phyloP scores from a whole-genome alignment of 352 stramenopile species.

The Globisporangium splendens region DNA sequence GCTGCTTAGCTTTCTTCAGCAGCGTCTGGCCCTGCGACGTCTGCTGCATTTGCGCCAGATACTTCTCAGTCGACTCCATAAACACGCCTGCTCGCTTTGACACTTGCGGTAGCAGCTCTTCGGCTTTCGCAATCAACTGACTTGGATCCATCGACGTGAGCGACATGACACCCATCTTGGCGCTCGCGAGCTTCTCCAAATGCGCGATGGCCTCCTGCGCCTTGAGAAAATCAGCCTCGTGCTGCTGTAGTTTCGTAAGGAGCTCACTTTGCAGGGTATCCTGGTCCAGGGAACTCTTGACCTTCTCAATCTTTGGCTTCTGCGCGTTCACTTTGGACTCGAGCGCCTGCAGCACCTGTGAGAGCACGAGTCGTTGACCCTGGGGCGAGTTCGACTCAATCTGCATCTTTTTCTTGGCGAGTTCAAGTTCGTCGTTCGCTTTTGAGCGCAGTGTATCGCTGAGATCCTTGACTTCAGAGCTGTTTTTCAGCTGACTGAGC shows the following conservation, averaged over 20 bases:
- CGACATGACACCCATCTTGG: slow-evolving; percentile 54
- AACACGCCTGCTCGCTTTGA: slow-evolving; percentile 46
- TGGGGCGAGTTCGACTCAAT: slow-evolving; percentile 12
- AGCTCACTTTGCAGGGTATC: slow-evolving; percentile 44
- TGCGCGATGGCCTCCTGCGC: slow-evolving; percentile 51
- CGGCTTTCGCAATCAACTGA: slow-evolving; percentile 53
- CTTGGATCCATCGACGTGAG: slow-evolving; percentile 53
- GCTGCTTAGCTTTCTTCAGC: slow-evolving; percentile 61
- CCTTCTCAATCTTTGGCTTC: slow-evolving; percentile 30
- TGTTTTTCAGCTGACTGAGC: slow-evolving; percentile 60
- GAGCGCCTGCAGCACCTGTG: slow-evolving; percentile 58
- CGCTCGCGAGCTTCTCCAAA: slow-evolving; percentile 57
- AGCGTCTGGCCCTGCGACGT: slow-evolving; percentile 62
- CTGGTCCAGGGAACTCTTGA: slow-evolving; percentile 37
- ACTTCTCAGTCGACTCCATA: slow-evolving; percentile 65
- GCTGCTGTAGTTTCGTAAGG: slow-evolving; percentile 46
- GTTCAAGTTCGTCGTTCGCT: slow-evolving; percentile 39
- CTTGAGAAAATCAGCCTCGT: slow-evolving; percentile 55
- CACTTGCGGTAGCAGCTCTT: slow-evolving; percentile 59
- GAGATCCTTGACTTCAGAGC: slow-evolving; percentile 49
- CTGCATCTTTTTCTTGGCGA: slow-evolving; percentile 30
- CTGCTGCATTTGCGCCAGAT: slow-evolving; percentile 66
- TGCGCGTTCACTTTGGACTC: slow-evolving; percentile 48
- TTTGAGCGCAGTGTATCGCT: slow-evolving; percentile 39
- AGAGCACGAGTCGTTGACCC: slow-evolving; percentile 49